Evolutionary conservation across 768 basidiomycete genomes (phyloP), one percentile per base, ranked within the genome.

Genomic region (Termitomyces sp.): DNA sequence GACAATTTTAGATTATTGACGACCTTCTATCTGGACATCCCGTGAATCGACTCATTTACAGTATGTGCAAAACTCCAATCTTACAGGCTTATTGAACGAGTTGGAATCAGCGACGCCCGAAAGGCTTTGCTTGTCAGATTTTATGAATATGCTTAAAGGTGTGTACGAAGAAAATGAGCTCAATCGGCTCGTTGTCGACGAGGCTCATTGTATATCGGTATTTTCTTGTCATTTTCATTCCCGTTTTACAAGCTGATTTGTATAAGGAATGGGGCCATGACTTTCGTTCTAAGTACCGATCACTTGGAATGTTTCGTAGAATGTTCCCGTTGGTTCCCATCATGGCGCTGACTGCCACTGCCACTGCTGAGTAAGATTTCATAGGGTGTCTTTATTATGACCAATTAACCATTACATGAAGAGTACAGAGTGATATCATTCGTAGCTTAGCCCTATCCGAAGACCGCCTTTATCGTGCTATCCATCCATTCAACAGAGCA

Each of bases 271-370:
- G 91, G 92, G 91, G 90, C 0, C 90, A 92, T 52, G 86, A 91
- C 66, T 92, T 92, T 69, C 84, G 92, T 31, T 78, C 71, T 37
- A 87, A 91, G 47, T 94, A 93, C 68, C 77, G 91, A 48, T 81
- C 77, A 31, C 78, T 95, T 29, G 92, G 92, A 5, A 70, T 75
- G 43, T 90, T 95, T 70, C 83, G 92, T 1, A 77, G 82, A 42
- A 79, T 77, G 34, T 93, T 87, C 67, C 81, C 81, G 1, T 76
- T 80, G 59, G 83, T 94, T 4, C 92, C 93, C 0, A 87, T 95
- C 65, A 94, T 93, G 90, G 92, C 92, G 4, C 73, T 94, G 43
- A 94, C 92, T 1, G 92, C 92, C 2, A 92, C 89, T 14, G 92
- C 92, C 3, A 94, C 92, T 6, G 72, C 84, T 47, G 72, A 73